Base-by-base conservation (phyloP, 345 rosid genomes). In the Pistacia atlantica region DNA sequence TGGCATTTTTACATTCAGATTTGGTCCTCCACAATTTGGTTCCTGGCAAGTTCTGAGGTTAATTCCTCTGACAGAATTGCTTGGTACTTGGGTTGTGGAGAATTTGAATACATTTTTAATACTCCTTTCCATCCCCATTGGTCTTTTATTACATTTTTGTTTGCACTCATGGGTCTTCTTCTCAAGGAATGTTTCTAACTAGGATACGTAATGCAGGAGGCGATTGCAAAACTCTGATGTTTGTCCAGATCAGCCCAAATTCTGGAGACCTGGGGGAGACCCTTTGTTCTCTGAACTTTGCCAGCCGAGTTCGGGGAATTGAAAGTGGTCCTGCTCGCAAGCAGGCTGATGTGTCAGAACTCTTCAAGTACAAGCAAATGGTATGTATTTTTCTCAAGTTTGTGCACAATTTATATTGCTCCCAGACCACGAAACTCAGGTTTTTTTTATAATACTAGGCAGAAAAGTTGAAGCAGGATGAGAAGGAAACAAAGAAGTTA, bases 241-340 rank as follows among this genome's bases (percentile, higher is more conserved):
- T 93, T 85, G 99, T 96, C 73, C 99, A 96, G 87, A 90, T 93
- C 69, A 96, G 97, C 65, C 98, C 99, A 17, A 89, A 95, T 77
- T 51, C 87, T 45, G 73, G 84, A 28, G 98, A 96, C 80, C 87
- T 84, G 57, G 98, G 98, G 65, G 98, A 96, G 89, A 93, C 98
- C 17, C 75, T 93, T 69, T 96, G 98, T 78, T 96, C 97, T n/a
- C 82, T 92, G 64, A 96, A 92, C 74, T 96, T 93, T 69, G 95
- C 97, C 52, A 89, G 89, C 76, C 82, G 99, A 69, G 98, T 94
- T 22, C 87, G 98, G 22, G 98, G 99, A 62, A 85, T 96, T 6
- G 99, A 96, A 87, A 87, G 85, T 56, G 97, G 97, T 38, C 97
- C 97, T 82, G 95, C 99, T 51, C 90, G 97, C 76, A 96, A 91